These are phyloP conservation scores for Lactifluus volemus DNA, from an alignment of 768 basidiomycete species.

Conservation along the genomic window DNA sequence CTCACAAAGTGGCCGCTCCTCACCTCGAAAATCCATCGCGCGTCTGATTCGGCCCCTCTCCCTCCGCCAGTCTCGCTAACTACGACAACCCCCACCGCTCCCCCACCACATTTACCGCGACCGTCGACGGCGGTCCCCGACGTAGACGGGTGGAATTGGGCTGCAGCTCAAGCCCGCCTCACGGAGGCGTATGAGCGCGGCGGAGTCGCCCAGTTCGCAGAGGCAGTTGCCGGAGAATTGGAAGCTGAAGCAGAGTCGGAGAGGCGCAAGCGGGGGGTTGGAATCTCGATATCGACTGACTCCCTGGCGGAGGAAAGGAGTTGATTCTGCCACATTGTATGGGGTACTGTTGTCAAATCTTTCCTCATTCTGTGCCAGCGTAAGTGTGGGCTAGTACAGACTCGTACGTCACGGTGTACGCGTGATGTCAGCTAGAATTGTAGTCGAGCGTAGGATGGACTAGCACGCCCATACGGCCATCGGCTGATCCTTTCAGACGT, in stretches of 20 bases:
- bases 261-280: slow-evolving; percentile 29
- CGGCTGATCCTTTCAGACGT: too few relatives aligned
- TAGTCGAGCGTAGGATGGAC: too few relatives aligned
- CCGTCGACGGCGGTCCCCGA: neutral
- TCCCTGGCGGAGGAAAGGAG: neutral
- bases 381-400: neutral
- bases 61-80: neutral
- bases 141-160: slow-evolving; percentile 39
- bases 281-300: neutral
- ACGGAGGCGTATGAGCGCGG: slow-evolving; percentile 48
- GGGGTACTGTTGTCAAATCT: neutral
- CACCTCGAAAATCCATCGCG: slow-evolving; percentile 43
- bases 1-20: slow-evolving; percentile 41
- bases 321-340: neutral
- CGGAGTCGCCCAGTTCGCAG: slow-evolving; percentile 48
- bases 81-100: neutral
- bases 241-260: slow-evolving; percentile 51
- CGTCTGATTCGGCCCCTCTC: slow-evolving; percentile 27
- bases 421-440: neutral
- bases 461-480: too few relatives aligned
- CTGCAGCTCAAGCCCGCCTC: slow-evolving; percentile 46
- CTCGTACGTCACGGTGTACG: too few relatives aligned
- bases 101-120: neutral
- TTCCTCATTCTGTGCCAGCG: neutral
- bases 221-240: slow-evolving; percentile 44